Base-by-base conservation (phyloP, 192 early-diverging fungal species). In the Umbelopsis vinacea region DNA sequence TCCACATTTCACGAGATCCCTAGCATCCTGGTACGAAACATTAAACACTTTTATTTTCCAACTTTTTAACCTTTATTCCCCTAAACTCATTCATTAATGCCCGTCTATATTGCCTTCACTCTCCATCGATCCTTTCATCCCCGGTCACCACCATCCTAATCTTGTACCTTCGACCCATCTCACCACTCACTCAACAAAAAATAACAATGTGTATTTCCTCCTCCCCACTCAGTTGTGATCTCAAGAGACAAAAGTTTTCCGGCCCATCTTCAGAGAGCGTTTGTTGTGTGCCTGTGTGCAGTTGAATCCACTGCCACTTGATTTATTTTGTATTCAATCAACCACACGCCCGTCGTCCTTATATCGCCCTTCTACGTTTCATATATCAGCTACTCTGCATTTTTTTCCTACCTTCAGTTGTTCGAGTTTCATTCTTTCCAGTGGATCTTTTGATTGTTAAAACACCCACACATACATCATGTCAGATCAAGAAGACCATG, bases 401-500 rank as follows among this genome's bases (percentile, higher is more conserved):
- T 11, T 43, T 43, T 43, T 43, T n/a, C n/a, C 40, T 12, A 11
- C 40, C 40, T 43, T 43, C 40, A 43, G 40, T 6, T 43, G 40
- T 43, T 43, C 11, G 6, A 43, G 1, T 1, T 43, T 43, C 40
- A 12, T 43, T 43, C 40, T 43, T 6, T 43, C 40, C 40, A 43
- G 40, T 43, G 40, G 40, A 43, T 43, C 40, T 12, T 11, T 43
- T 43, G 0, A 22, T 19, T 52, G 1, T 17, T 52, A 8, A 3
- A 22, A 17, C 7, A 52, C 40, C 40, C 40, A 12, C 40, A 12
- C 40, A 11, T 43, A 67, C 7, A 74, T 40, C 0, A 76, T 76
- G 75, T 71, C 69, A 38, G 75, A 69, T 70, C 55, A 66, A 43
- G 60, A 69, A 68, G 73, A 78, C 43, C 40, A 33, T 3, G 45